Evolutionary conservation across 2,329 filamentous ascomycete species (phyloP), one percentile per base, ranked within the genome.

Genomic region (Fusarium sp.): DNA sequence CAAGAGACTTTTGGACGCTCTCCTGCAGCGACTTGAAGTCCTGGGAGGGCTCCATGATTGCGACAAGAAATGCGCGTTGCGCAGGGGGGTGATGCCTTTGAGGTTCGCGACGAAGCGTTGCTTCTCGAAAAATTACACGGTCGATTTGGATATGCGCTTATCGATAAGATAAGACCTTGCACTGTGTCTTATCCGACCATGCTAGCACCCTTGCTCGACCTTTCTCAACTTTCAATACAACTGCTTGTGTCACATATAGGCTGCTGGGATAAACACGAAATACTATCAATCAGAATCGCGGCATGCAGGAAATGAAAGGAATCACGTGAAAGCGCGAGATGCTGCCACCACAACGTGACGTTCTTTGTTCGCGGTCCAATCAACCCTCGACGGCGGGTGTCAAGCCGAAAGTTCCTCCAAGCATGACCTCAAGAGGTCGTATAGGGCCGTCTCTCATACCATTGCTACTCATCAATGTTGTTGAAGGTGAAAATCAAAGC

Each of bases 21-120:
- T 94, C 91, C 84, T 97, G 93, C 70, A 97, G 87, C 67, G 92
- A 87, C 82, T 92, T 91, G 86, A 98, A 96, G 81, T 94, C 92
- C 79, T 90, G 86, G 13, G 88, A 87, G 61, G 89, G 83, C 75
- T 91, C 91, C 91, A 94, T 93, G 73, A 67, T 76, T 76, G 65
- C 69, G 65, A 70, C 64, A 64, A 35, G 25, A 42, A 60, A 69
- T 72, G 73, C 71, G 70, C 74, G 64, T 70, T 65, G 70, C 71
- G 70, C 73, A 62, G 47, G 67, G 36, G 63, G 66, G 58, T 69
- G 66, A 36, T 73, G 64, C 54, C 63, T 65, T 25, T 63, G 63
- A 45, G 52, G 65, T 69, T 76, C 74, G 72, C 74, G 68, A 73
- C 69, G 64, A 56, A 56, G 63, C 33, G 63, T 56, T 45, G 63